Evolutionary conservation across 2,329 filamentous ascomycete species (phyloP).

Genomic region (Dactylella cylindrospora): DNA sequence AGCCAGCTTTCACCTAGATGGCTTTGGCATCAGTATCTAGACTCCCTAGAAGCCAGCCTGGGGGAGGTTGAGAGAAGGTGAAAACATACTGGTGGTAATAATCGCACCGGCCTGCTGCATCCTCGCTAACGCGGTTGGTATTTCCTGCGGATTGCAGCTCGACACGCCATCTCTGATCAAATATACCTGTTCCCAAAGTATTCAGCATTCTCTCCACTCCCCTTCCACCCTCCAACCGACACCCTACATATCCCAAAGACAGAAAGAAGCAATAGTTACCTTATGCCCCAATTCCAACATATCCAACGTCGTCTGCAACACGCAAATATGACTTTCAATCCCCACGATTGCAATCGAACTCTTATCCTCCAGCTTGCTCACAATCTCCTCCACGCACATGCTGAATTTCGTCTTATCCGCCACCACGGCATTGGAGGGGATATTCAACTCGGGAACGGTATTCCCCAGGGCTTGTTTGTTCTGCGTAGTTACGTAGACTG

Average conservation of each 20-base stretch:
- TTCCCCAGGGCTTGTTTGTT: conserved; percentile 74
- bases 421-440: conserved; percentile 60
- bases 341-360: conserved; percentile 71
- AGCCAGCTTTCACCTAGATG: conserved; percentile 27
- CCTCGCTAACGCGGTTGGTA: conserved; percentile 73
- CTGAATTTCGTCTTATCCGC: conserved; percentile 87
- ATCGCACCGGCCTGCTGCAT: conserved; percentile 73
- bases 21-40: not conserved
- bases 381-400: conserved; percentile 66
- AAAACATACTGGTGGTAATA: conserved; percentile 85
- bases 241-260: no score
- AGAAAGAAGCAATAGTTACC: no score
- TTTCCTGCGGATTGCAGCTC: conserved; percentile 80
- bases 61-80: not conserved
- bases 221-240: no score
- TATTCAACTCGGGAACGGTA: conserved; percentile 71
- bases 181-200: no score
- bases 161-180: conserved; percentile 86
- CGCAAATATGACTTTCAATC: conserved; percentile 91
- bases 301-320: conserved; percentile 88
- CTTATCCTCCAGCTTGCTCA: conserved; percentile 32
- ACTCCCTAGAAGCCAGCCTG: not conserved
- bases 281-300: conserved; percentile 70
- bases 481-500: conserved; percentile 84
- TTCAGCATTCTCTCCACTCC: no score